Conservation (phyloP, 495 filamentous ascomycete species). For the Neurospora cerealis region DNA sequence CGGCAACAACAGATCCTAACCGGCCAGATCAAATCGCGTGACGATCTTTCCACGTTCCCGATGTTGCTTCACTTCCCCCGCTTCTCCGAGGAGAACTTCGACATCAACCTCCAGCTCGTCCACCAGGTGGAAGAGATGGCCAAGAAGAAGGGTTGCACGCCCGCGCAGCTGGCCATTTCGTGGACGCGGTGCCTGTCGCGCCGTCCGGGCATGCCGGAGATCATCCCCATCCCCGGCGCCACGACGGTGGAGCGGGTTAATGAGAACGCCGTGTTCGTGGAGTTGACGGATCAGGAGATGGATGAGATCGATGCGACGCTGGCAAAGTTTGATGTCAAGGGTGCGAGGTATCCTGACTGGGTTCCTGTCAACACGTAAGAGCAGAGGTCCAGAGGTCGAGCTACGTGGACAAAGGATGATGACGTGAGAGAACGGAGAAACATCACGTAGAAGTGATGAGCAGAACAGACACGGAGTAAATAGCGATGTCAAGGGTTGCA, state of each 20-base stretch:
- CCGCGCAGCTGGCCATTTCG: constrained; percentile 66
- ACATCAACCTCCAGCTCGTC: constrained; percentile 63
- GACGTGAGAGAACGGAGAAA: neutral
- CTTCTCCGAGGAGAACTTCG: constrained; percentile 61
- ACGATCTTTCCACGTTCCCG: constrained; percentile 54
- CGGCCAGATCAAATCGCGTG: constrained; percentile 48
- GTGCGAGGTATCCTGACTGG: constrained; percentile 28
- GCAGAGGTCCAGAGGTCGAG: neutral
- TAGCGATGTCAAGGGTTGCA: neutral
- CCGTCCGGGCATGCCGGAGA: constrained; percentile 52
- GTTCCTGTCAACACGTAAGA: constrained; percentile 24
- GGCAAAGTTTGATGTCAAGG: constrained; percentile 30
- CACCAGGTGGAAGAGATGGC: constrained; percentile 57
- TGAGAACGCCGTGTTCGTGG: constrained; percentile 40
- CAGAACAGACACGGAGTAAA: neutral
- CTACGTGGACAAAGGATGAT: neutral
- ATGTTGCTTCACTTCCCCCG: constrained; percentile 44
- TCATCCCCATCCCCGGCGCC: constrained; percentile 80
- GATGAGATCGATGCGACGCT: constrained; percentile 39
- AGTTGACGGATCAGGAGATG: constrained; percentile 39
- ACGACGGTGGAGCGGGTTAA: constrained; percentile 35
- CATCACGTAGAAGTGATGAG: neutral
- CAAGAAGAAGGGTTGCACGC: constrained; percentile 55
- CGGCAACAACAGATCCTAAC: constrained; percentile 32
- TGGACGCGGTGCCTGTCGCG: constrained; percentile 52